A percentile compares a stretch with the other conserved stretches of the same genome.
phyloP scores from a whole-genome alignment of 1,284 basidiomycete species.

The Hypsizygus ulmarius region DNA sequence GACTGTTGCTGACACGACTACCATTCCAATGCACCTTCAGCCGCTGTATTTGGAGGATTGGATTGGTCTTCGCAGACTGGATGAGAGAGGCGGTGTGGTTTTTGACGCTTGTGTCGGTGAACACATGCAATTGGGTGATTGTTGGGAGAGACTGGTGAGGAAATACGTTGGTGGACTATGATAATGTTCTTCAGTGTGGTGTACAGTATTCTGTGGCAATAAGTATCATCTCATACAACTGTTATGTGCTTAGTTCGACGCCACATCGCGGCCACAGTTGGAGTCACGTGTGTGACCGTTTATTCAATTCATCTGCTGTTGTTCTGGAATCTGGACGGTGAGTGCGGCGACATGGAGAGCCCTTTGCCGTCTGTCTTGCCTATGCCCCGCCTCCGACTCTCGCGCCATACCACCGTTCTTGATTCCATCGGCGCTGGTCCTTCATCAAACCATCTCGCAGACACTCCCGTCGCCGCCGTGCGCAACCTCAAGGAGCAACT shows the following conservation, averaged over 20 bases:
- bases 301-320: background rate
- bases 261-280: no score
- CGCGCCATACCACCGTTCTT: conserved; percentile 31
- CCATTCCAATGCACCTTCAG: conserved; percentile 76
- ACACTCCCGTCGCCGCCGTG: conserved; percentile 19
- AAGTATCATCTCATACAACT: no score
- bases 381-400: conserved; percentile 46
- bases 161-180: conserved; percentile 40
- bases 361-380: conserved; percentile 20
- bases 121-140: conserved; percentile 78
- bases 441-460: conserved; percentile 33
- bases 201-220: background rate
- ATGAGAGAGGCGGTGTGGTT: conserved; percentile 66
- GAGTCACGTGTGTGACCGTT: conserved; percentile 4
- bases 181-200: conserved; percentile 1
- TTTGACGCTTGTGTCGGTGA: conserved; percentile 72
- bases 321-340: background rate
- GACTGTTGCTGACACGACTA: conserved; percentile 27
- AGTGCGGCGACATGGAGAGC: conserved; percentile 20
- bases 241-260: no score
- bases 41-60: conserved; percentile 83
- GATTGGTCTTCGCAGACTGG: conserved; percentile 80
- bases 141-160: conserved; percentile 57
- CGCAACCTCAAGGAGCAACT: conserved; percentile 30
- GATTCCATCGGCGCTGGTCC: conserved; percentile 38